Evolutionary conservation across 352 stramenopile species (phyloP), one percentile per base, ranked within the genome.

Genomic region (Phytophthora brassicae): DNA sequence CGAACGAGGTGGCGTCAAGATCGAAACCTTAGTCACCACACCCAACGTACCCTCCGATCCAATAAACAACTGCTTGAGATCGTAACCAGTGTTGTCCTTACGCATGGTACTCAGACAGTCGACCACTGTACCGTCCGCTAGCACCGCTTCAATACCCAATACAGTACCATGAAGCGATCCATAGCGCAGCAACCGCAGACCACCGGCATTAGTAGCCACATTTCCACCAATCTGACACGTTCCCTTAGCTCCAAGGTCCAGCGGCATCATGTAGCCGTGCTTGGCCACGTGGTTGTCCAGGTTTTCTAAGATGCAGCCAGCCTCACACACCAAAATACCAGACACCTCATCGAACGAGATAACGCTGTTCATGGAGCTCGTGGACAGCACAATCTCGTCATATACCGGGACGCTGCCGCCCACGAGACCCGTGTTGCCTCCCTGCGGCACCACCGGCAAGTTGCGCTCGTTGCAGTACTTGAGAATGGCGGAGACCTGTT

Each of bases 51-150:
- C 97, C 67, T 99, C 97, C 11, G 90, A 90, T 7, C 96, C 97
- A 46, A 99, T 96, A 60, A 99, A 98, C 29, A 99, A 75, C 70
- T 99, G 96, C 74, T 98, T 98, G 0, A 99, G 65, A 62, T 98
- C 88, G 66, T 99, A 99, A 6, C 97, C 97, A 14, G 95, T 98
- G 80, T 99, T 99, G 77, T 99, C 95, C 83, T 99, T 99, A 45
- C 96, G 84, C 77, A 97, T 90, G 9, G 84, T 84, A 46, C 84
- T 97, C 12, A 98, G 74, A 45, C 97, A 84, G 74, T 98, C 90
- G 38, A 99, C 53, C 19, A 94, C 63, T 12, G 77, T 90, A 6
- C 97, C 97, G 58, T 98, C 84, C 0, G 94, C 83, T 4, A 98
- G 72, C 23, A 99, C 96, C 6, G 96, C 96, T 65, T 99, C 94